phyloP scores from a whole-genome alignment of 768 basidiomycete genomes.

The Leucosporidium yakuticum region DNA sequence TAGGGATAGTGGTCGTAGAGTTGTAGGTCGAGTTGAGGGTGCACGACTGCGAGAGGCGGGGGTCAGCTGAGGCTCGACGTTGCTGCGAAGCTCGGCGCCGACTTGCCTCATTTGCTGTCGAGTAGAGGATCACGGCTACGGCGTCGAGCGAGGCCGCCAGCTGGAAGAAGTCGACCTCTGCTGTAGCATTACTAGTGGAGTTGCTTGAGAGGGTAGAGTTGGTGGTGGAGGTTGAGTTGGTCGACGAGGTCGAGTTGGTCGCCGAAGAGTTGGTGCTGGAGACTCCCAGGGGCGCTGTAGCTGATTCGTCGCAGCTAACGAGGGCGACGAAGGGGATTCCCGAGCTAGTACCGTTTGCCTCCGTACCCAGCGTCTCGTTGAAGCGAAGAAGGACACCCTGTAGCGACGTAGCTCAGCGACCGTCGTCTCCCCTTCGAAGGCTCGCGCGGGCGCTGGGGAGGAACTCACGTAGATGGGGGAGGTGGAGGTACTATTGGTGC shows the following conservation, averaged over 20 bases:
- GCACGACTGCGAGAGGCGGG: background rate
- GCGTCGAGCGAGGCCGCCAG: background rate
- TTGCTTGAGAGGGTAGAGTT: background rate
- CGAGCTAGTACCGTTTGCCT: background rate
- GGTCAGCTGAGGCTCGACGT: background rate
- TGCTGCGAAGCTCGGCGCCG: background rate
- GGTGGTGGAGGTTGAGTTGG: background rate
- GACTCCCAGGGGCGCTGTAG: background rate
- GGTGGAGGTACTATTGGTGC: too few relatives aligned
- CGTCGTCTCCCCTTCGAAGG: too few relatives aligned
- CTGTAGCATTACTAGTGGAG: background rate
- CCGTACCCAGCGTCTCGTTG: constrained; percentile 11
- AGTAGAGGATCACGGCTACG: background rate
- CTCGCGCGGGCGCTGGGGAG: too few relatives aligned
- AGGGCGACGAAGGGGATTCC: constrained; percentile 19
- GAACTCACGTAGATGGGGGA: too few relatives aligned
- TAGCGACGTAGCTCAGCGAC: too few relatives aligned
- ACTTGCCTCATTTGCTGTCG: background rate
- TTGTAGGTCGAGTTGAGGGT: background rate
- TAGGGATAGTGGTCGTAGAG: constrained; percentile 6
- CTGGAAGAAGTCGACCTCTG: background rate
- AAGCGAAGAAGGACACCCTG: constrained; percentile 24
- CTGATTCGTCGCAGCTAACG: constrained; percentile 25
- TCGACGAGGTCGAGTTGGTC: background rate
- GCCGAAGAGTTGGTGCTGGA: background rate